A percentile compares a stretch with the other conserved stretches of the same genome.
Conservation (phyloP, 2,329 filamentous ascomycete species). For the Colletotrichum filicis region DNA sequence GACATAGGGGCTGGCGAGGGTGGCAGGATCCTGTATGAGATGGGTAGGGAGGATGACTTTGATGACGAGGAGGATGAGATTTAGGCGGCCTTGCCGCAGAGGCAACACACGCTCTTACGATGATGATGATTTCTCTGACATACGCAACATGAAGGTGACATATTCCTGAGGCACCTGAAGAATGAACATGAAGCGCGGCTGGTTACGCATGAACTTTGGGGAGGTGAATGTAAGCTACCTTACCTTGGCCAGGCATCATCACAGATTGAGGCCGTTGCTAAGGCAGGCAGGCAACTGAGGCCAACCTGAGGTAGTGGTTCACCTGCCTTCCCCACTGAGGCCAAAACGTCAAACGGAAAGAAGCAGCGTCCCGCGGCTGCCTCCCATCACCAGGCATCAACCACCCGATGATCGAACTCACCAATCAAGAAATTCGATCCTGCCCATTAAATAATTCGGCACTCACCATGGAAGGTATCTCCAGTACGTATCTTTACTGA, state of each 20-base stretch:
- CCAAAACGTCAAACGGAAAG: constrained; percentile 7
- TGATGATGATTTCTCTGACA: not conserved
- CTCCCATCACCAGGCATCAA: not conserved
- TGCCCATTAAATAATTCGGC: not conserved
- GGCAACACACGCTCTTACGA: not conserved
- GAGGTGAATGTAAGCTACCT: not conserved
- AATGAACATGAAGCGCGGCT: not conserved
- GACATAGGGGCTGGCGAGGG: constrained; percentile 83
- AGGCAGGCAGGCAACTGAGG: not conserved
- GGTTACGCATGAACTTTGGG: not conserved
- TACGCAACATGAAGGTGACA: not conserved
- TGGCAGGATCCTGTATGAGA: constrained; percentile 94
- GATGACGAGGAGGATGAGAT: constrained; percentile 97
- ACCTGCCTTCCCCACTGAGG: constrained; percentile 5
- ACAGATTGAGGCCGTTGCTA: not conserved
- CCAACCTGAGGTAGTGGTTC: not conserved
- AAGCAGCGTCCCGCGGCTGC: constrained; percentile 4
- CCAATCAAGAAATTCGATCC: not conserved
- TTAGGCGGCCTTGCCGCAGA: constrained; percentile 46
- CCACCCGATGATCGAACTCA: not conserved
- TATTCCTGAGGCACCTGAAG: not conserved
- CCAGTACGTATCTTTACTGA: not conserved
- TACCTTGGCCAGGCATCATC: not conserved
- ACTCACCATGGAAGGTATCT: not conserved
- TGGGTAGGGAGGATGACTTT: constrained; percentile 96